Conservation (phyloP, 495 filamentous ascomycete species). For the Penicillium subrubescens region DNA sequence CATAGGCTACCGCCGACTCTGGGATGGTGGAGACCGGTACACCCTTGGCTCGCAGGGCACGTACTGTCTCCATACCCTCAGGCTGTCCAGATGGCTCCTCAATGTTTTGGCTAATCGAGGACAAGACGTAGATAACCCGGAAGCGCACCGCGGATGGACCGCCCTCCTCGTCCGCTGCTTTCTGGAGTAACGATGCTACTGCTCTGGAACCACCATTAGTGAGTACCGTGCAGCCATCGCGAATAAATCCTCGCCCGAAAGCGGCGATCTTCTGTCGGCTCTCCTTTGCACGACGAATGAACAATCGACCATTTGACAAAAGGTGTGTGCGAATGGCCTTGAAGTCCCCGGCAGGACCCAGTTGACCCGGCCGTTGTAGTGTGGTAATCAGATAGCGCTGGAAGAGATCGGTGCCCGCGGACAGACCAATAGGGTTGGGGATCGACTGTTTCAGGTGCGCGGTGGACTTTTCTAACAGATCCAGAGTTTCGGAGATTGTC, state of each 20-base stretch:
- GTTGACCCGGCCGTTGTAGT: constrained; percentile 56
- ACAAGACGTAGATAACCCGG: constrained; percentile 78
- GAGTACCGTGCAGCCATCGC: constrained; percentile 74
- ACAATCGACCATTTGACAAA: constrained; percentile 78
- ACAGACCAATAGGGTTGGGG: constrained; percentile 83
- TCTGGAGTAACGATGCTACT: constrained; percentile 71
- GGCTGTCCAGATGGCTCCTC: constrained; percentile 43
- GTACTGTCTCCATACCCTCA: constrained; percentile 65
- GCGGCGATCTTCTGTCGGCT: constrained; percentile 79
- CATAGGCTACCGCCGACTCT: constrained; percentile 78
- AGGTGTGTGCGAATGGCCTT: constrained; percentile 79
- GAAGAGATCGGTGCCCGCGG: constrained; percentile 93
- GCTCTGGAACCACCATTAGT: constrained; percentile 87
- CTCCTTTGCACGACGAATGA: constrained; percentile 84
- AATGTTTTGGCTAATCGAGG: constrained; percentile 34
- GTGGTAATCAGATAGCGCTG: constrained; percentile 85
- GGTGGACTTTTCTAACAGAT: constrained; percentile 75
- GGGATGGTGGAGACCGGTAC: constrained; percentile 84
- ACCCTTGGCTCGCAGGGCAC: constrained; percentile 67
- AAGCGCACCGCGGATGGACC: constrained; percentile 66
- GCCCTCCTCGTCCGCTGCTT: constrained; percentile 66
- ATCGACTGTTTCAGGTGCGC: constrained; percentile 70
- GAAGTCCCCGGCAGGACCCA: constrained; percentile 68
- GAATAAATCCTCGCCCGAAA: constrained; percentile 74
- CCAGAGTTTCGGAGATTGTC: constrained; percentile 91